Percentiles rank a stretch among this genome's conserved stretches.
phyloP scores from a whole-genome alignment of 1,139 yeast species.

The Candida frijolesensis region DNA sequence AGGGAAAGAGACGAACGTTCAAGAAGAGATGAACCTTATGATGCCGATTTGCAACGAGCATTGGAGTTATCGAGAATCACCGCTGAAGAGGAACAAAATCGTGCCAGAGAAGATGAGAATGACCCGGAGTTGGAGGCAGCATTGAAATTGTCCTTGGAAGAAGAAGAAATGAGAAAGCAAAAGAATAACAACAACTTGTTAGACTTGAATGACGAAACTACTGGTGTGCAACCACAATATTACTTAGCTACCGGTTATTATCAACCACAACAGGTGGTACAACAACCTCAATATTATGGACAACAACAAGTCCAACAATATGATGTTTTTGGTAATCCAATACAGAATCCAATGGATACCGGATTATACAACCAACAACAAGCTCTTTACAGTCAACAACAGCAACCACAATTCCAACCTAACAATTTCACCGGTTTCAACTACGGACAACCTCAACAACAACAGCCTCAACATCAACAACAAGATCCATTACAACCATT shows the following conservation, averaged over 20 bases:
- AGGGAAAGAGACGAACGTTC: conserved; percentile 19
- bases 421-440: conserved; percentile 37
- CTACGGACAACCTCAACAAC: conserved; percentile 37
- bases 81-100: conserved; percentile 72
- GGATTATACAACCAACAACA: conserved; percentile 43
- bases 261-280: conserved; percentile 29
- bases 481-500: conserved; percentile 55
- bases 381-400: conserved; percentile 33
- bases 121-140: conserved; percentile 84
- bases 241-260: conserved; percentile 38
- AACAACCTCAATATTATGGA: conserved; percentile 17
- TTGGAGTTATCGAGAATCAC: conserved; percentile 79
- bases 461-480: conserved; percentile 35
- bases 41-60: conserved; percentile 83
- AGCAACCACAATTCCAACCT: conserved; percentile 32
- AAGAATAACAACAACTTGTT: conserved; percentile 54
- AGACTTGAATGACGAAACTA: conserved; percentile 51
- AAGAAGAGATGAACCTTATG: conserved; percentile 51
- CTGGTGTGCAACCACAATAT: conserved; percentile 25
- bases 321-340: conserved; percentile 83
- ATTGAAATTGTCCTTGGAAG: conserved; percentile 80
- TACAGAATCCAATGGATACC: conserved; percentile 56
- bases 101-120: conserved; percentile 41
- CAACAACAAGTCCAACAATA: conserved; percentile 37
- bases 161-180: conserved; percentile 73